Base-by-base conservation (phyloP, 768 basidiomycete species). In the Lactarius quietus region DNA sequence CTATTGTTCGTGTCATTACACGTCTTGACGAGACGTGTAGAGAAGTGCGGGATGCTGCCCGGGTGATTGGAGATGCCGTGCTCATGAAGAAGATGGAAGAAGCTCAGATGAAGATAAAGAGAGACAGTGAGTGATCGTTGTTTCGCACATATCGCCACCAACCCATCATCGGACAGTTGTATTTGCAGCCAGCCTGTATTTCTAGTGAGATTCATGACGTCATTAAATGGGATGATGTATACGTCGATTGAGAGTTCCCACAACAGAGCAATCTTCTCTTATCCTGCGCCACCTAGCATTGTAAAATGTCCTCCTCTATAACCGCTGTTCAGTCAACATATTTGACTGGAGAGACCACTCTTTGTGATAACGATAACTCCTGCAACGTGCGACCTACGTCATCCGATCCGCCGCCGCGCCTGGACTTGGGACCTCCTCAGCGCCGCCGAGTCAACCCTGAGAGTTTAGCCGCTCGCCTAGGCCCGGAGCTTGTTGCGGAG, bases 71-170 rank as follows among this genome's bases (percentile, higher is more conserved):
- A 3, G 97, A 98, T 75, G 89, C 90, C 28, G 94, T 92, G 57
- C 76, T 99, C 45, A 97, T 98, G 83, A 91, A 90, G 76, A 98
- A 98, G 75, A 97, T 98, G 95, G 96, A 98, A 72, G 92, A 94
- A 70, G 88, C 92, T 0, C 95, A 98, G 73, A 84, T 86, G 45
- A 90, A 89, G 76, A 98, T 99, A 70, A 96, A 96, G 76, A 80
- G 97, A 75, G 97, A 98, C 75, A 96, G 94, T 95, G 76, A 82
- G 94, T 86, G 51, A 62, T 56, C 55, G 3, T 29, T 48, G 35
- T 31, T 56, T 59, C 39, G n/a, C 6, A 28, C n/a, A 39, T 45
- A 10, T 31, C 12, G 23, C 48, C 26, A 10, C 26, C 9, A 26
- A 52, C 39, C 15, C 41, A 52, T 35, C 45, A 28, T 57, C 54